phyloP scores from a whole-genome alignment of 192 early-diverging fungal species.

The Anaeromyces robustus region DNA sequence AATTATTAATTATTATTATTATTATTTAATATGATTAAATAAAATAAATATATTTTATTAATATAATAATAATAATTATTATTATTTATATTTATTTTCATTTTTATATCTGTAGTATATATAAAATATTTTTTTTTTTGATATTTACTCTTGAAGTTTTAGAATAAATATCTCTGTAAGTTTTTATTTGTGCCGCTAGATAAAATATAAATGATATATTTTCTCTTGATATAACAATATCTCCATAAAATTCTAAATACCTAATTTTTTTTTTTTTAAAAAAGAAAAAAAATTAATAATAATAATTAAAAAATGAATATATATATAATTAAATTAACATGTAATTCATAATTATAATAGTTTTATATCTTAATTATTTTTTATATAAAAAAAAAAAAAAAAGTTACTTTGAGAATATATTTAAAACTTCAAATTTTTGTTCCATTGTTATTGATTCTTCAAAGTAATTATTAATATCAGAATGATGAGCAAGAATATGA shows the following conservation, averaged over 20 bases:
- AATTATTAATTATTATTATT: too few relatives aligned
- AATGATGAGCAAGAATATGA: background rate
- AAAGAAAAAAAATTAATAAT: too few relatives aligned
- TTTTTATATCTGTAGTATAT: too few relatives aligned
- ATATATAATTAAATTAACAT: too few relatives aligned
- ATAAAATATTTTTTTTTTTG: slow-evolving; percentile 1
- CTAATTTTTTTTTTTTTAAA: background rate
- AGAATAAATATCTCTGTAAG: slow-evolving; percentile 35
- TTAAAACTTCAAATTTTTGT: background rate
- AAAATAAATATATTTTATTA: too few relatives aligned
- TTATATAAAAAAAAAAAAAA: too few relatives aligned
- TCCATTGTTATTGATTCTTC: background rate
- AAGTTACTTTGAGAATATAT: background rate
- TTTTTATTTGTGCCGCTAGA: slow-evolving; percentile 59
- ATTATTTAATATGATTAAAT: too few relatives aligned
- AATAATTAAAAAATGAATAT: too few relatives aligned
- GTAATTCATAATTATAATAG: too few relatives aligned
- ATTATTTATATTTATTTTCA: too few relatives aligned
- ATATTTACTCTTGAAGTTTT: slow-evolving; percentile 26
- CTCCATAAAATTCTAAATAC: slow-evolving; percentile 54
- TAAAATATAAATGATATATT: slow-evolving; percentile 76
- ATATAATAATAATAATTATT: too few relatives aligned
- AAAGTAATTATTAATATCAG: background rate
- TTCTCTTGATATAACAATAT: slow-evolving; percentile 55
- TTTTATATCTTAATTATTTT: too few relatives aligned